A percentile compares a stretch with the other conserved stretches of the same genome.
phyloP scores from a whole-genome alignment of 2,329 filamentous ascomycete genomes.

The Fusarium acutatum region DNA sequence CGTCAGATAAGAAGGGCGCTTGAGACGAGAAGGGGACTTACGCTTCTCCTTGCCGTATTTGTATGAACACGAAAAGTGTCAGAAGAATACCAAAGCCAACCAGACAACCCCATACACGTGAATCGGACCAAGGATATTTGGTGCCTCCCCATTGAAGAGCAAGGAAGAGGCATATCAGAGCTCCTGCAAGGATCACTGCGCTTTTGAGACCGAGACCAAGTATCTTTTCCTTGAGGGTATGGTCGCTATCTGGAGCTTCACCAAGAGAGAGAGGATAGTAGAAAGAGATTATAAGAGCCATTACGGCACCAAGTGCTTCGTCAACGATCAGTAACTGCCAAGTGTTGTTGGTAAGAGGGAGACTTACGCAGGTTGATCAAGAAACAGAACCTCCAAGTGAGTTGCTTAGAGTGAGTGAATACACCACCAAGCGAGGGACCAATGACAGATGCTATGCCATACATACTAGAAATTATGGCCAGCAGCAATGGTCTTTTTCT shows the following conservation, averaged over 20 bases:
- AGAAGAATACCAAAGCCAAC: constrained; percentile 31
- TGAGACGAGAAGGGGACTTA: neutral
- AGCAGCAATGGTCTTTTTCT: constrained; percentile 23
- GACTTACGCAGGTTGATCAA: constrained; percentile 36
- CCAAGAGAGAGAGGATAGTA: constrained; percentile 25
- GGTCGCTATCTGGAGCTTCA: neutral
- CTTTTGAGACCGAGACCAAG: constrained; percentile 20
- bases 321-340: accelerated
- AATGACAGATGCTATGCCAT: constrained; percentile 28
- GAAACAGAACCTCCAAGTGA: constrained; percentile 38
- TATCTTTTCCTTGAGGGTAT: constrained; percentile 3
- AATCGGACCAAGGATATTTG: constrained; percentile 34
- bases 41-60: constrained; percentile 26
- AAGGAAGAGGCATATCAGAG: constrained; percentile 26
- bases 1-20: accelerated
- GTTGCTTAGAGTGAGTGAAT: constrained; percentile 26
- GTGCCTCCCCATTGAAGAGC: constrained; percentile 39
- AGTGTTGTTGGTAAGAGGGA: accelerated
- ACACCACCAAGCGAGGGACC: constrained; percentile 31
- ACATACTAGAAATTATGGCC: constrained; percentile 33
- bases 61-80: constrained; percentile 12
- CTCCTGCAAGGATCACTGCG: constrained; percentile 13
- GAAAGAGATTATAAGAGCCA: neutral
- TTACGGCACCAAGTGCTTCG: constrained; percentile 22
- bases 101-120: constrained; percentile 35